A percentile compares a stretch with the other conserved stretches of the same genome.
These are phyloP conservation scores for Carnegiea gigantea DNA, from an alignment of 179 eudicot genomes.

Conservation along the genomic window DNA sequence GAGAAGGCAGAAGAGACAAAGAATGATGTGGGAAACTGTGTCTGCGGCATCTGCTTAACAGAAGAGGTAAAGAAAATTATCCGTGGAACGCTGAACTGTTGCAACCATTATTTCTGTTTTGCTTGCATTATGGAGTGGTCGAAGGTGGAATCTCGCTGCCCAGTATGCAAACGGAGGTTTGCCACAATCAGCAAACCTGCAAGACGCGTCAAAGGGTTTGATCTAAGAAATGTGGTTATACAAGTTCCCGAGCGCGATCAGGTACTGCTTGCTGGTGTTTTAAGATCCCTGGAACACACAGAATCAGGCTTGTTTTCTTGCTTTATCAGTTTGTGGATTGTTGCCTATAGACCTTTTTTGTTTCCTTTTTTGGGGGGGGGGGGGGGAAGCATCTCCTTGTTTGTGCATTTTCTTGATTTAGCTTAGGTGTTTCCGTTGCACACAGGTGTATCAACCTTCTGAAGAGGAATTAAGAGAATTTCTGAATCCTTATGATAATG, in stretches of 20 bases:
- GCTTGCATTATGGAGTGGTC: slow-evolving; percentile 97
- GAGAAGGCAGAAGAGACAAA: slow-evolving; percentile 61
- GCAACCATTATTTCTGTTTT: slow-evolving; percentile 91
- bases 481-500: slow-evolving; percentile 81
- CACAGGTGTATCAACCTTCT: slow-evolving; percentile 85
- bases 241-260: slow-evolving; percentile 95
- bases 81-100: slow-evolving; percentile 79
- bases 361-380: neutral
- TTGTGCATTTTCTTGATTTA: slow-evolving; percentile 6
- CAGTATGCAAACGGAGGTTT: slow-evolving; percentile 92
- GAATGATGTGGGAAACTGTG: slow-evolving; percentile 58
- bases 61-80: slow-evolving; percentile 77
- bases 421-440: slow-evolving; percentile 17
- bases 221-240: slow-evolving; percentile 53
- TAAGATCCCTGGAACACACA: neutral
- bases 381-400: neutral
- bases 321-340: neutral
- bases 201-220: slow-evolving; percentile 53
- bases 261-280: slow-evolving; percentile 40
- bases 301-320: neutral
- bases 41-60: slow-evolving; percentile 90
- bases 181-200: slow-evolving; percentile 64
- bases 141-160: slow-evolving; percentile 97
- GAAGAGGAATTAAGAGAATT: slow-evolving; percentile 83
- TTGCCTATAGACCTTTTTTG: neutral